A percentile compares a stretch with the other conserved stretches of the same genome.
These are phyloP conservation scores for Candida sphagnicola DNA, from an alignment of 805 yeast species.

Conservation along the genomic window DNA sequence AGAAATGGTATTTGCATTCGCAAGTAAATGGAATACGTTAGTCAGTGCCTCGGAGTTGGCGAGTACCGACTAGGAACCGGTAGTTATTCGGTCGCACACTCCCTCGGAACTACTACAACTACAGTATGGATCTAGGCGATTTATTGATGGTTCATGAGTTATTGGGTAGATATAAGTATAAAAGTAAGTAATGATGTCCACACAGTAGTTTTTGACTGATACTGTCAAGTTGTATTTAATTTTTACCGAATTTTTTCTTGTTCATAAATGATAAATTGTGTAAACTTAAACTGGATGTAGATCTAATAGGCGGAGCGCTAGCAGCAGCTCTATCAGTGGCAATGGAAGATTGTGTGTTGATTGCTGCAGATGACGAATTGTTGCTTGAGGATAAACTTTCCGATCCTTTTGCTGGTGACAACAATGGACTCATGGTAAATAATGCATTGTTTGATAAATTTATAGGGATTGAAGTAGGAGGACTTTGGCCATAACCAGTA, in stretches of 20 bases:
- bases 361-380: conserved; percentile 6
- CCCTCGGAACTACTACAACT: no score
- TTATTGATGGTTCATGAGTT: no score
- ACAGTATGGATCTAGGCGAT: no score
- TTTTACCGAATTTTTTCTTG: conserved; percentile 19
- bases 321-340: conserved; percentile 30
- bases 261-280: conserved; percentile 29
- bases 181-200: no score
- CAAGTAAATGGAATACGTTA: no score
- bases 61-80: no score
- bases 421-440: neutral
- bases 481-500: conserved; percentile 5
- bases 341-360: conserved; percentile 23
- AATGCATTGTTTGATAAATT: neutral
- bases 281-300: conserved; percentile 21
- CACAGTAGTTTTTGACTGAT: no score
- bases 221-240: conserved; percentile 5
- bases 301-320: conserved; percentile 13
- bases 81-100: no score
- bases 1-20: neutral
- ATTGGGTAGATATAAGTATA: no score
- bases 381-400: neutral
- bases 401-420: conserved; percentile 1
- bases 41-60: no score
- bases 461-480: neutral